Evolutionary conservation across 1,284 basidiomycete species (phyloP).

Genomic region (Malassezia obtusa): DNA sequence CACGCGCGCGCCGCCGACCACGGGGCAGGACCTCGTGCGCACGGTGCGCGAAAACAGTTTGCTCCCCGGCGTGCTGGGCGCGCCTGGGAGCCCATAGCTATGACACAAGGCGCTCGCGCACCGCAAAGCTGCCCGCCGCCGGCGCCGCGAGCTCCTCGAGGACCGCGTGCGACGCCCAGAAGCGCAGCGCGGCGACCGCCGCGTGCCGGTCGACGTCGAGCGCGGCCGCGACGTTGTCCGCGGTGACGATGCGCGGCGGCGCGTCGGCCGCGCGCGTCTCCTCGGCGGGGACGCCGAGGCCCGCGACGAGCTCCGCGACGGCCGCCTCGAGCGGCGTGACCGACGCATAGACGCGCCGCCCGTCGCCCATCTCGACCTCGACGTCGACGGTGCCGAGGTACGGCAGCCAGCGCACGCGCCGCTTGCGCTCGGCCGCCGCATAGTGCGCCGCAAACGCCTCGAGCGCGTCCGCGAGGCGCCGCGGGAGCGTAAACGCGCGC

Average conservation of each 20-base stretch:
- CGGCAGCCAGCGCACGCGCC: slow-evolving; percentile 28
- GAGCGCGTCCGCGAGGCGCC: slow-evolving; percentile 24
- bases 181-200: slow-evolving; percentile 13
- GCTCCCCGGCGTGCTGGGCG: slow-evolving; percentile 2
- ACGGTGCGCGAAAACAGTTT: slow-evolving; percentile 12
- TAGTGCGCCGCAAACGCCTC: slow-evolving; percentile 18
- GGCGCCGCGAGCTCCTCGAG: slow-evolving; percentile 8
- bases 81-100: background rate
- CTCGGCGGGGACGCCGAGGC: background rate
- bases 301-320: slow-evolving; percentile 13
- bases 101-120: background rate
- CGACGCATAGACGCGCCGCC: slow-evolving; percentile 14
- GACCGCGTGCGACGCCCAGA: slow-evolving; percentile 7
- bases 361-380: slow-evolving; percentile 27
- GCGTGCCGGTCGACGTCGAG: slow-evolving; percentile 7
- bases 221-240: slow-evolving; percentile 12
- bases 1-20: background rate
- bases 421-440: slow-evolving; percentile 23
- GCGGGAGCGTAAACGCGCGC: slow-evolving; percentile 28
- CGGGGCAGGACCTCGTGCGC: slow-evolving; percentile 11
- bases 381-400: slow-evolving; percentile 34
- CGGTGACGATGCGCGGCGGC: slow-evolving; percentile 4
- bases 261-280: background rate
- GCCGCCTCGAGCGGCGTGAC: slow-evolving; percentile 9
- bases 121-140: slow-evolving; percentile 9